A percentile compares a stretch with the other conserved stretches of the same genome.
Evolutionary conservation across 225 moss, liverwort and hornwort species (phyloP).

Genomic region (Asterella californica): DNA sequence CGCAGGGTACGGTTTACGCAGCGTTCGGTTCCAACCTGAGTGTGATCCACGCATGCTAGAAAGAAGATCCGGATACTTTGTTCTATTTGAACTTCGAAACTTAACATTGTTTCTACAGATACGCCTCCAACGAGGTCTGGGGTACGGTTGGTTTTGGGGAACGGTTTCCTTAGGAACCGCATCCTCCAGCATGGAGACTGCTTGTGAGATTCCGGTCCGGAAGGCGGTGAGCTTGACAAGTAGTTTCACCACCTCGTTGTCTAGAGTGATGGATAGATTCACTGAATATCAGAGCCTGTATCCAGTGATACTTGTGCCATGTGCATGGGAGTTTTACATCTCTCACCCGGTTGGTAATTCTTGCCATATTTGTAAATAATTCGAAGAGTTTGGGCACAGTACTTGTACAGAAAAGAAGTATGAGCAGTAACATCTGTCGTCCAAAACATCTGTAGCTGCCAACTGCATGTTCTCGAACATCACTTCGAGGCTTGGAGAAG

Average conservation of each 20-base stretch:
- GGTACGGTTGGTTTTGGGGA: too few species aligned
- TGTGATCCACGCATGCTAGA: too few species aligned
- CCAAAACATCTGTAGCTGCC: not conserved
- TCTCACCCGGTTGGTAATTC: not conserved
- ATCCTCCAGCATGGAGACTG: too few species aligned
- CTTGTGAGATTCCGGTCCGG: not conserved
- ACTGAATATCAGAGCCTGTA: too few species aligned
- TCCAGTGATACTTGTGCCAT: not conserved
- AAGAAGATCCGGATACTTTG: too few species aligned
- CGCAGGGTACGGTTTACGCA: too few species aligned
- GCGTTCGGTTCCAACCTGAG: too few species aligned
- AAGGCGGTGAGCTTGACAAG: not conserved
- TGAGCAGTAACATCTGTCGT: not conserved
- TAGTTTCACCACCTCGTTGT: not conserved
- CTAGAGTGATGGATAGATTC: conserved; percentile 2
- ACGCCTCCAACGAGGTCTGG: too few species aligned
- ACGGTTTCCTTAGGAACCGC: too few species aligned
- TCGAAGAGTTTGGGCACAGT: not conserved
- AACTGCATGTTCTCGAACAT: not conserved
- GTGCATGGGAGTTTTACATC: too few species aligned
- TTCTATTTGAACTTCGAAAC: too few species aligned
- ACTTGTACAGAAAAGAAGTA: not conserved
- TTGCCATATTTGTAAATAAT: not conserved
- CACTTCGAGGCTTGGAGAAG: not conserved
- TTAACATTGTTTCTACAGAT: too few species aligned